Base-by-base conservation (phyloP, 257 asterid genomes). In the Rhazya stricta region DNA sequence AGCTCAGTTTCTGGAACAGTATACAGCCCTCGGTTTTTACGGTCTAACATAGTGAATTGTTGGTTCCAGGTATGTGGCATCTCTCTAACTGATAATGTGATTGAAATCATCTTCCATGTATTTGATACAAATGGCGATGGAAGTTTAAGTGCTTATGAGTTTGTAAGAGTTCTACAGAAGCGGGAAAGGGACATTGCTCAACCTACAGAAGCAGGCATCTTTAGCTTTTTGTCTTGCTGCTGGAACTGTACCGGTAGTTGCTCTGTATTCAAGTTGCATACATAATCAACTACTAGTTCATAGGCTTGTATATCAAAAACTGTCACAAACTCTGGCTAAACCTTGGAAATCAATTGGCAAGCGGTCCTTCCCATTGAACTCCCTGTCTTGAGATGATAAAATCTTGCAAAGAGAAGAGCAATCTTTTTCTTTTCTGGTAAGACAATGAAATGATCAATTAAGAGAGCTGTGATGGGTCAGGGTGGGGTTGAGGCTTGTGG, bases 191-290 rank as follows among this genome's bases (percentile, higher is more conserved):
- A 93, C 69, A 84, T 89, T 51, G 93, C 89, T 57, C 87, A 77
- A 32, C 98, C 98, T 34, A 84, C 85, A 0, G 98, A 93, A 83
- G 91, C 90, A 76, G 97, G 96, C 48, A 69, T 91, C 71, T 83
- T 89, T 41, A 84, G 86, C 86, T 88, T 89, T 69, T 78, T 89
- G 63, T 85, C 93, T 10, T 89, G 93, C 85, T 85, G 84, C 74
- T 83, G 86, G 84, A 80, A 80, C 72, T 87, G 93, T 74, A 69
- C 85, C 42, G 77, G 75, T 15, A 81, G 84, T 84, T 53, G 78
- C 75, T 39, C 86, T 13, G 72, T 83, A 58, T 48, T 87, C 50
- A 72, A 76, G 46, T 61, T 89, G 72, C 79, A 88, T 45, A 84
- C 89, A 74, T 75, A 73, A 79, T 82, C 74, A 69, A 46, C 57